A percentile compares a stretch with the other conserved stretches of the same genome.
Evolutionary conservation across 139 green algal genomes (phyloP).

Genomic region (Chlorella sp.): DNA sequence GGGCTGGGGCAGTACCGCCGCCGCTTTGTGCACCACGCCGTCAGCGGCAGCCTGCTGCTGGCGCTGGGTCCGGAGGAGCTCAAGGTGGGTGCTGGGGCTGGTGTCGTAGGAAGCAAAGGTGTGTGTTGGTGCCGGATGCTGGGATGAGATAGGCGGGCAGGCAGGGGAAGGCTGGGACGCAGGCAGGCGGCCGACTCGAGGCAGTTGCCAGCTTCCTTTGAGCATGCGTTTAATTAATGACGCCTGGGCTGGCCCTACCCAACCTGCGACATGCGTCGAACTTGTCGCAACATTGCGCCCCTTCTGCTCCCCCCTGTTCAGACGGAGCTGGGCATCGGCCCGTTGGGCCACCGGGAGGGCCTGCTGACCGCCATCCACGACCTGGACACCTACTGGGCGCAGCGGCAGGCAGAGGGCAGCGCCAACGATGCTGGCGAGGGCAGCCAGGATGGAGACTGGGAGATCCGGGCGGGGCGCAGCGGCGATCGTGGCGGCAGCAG

Average conservation of each 20-base stretch:
- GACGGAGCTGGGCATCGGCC: constrained; percentile 69
- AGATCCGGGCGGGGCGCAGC: too few species aligned
- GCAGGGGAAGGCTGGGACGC: too few species aligned
- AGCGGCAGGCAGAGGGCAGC: neutral
- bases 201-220: too few species aligned
- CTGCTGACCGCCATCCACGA: constrained; percentile 53
- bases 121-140: too few species aligned
- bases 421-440: neutral
- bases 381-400: constrained; percentile 16
- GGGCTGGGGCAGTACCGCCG: constrained; percentile 76
- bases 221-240: too few species aligned
- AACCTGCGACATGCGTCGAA: too few species aligned
- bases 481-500: neutral
- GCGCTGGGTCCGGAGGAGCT: constrained; percentile 56
- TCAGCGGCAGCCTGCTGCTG: constrained; percentile 69
- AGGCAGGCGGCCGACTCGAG: too few species aligned
- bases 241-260: too few species aligned
- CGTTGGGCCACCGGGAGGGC: constrained; percentile 63
- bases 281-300: too few species aligned
- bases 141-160: too few species aligned
- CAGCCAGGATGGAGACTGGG: neutral
- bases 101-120: too few species aligned
- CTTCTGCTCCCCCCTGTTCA: constrained; percentile 7
- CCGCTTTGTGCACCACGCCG: constrained; percentile 71
- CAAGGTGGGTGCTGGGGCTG: constrained; percentile 40